Base-by-base conservation (phyloP, 345 rosid genomes). In the Hibiscus trionum region DNA sequence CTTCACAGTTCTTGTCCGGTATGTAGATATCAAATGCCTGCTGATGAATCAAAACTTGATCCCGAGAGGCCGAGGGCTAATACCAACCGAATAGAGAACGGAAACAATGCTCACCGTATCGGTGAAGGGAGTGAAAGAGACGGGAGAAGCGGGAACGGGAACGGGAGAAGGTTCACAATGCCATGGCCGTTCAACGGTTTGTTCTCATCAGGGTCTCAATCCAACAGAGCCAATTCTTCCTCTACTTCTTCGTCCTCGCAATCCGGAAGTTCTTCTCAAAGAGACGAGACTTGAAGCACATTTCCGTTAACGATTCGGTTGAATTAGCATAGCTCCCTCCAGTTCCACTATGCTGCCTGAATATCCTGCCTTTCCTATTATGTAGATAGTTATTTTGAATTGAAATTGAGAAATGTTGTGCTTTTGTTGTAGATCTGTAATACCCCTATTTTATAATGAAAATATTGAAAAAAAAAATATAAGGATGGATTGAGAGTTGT, bases 1-100 rank as follows among this genome's bases (percentile, higher is more conserved):
- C 93, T 91, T 78, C 98, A 91, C 67, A 89, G 97, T 80, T 89
- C 97, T n/a, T 93, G 96, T 56, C 98, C 98, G 16, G 87, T 93
- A 16, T 93, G 98, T 65, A 86, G 98, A 78, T 82, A 74, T 80
- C 88, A 88, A 69, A 76, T 93, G 74, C 90, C 94, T 52, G 89
- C 86, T 63, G 90, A 88, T 69, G 97, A 91, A 76, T 75, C 84
- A 0, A 91, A 91, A 80, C 75, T 77, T 14, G 89, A 83, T 39
- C 57, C 88, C 0, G 92, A 77, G 67, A 83, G 84, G 14, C 49
- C 84, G 44, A 76, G 75, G 66, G 78, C 31, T 37, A 65, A 56
- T 73, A 68, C 42, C 61, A 71, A 75, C 71, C 77, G 29, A 56
- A 82, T 76, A 58, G 85, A 69, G 42, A 70, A 50, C 55, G 78